phyloP scores from a whole-genome alignment of 441 rosid species.

The Erysimum pusillum region DNA sequence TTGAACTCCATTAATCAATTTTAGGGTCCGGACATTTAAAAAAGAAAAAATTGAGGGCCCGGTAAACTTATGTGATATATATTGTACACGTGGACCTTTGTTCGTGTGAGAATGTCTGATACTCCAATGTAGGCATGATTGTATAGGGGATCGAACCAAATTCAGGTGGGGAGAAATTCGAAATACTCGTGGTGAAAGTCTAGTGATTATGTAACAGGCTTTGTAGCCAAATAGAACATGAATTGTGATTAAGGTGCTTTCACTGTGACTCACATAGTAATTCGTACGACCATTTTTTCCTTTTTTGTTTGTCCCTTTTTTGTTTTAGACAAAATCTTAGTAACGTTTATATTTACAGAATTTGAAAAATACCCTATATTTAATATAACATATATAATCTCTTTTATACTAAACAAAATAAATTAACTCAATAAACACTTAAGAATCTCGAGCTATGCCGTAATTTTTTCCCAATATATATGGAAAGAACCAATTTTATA shows the following conservation, averaged over 20 bases:
- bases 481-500: background rate
- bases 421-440: too few relatives aligned
- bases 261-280: background rate
- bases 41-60: too few relatives aligned
- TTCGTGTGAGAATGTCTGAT: background rate
- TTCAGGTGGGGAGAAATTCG: background rate
- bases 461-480: background rate
- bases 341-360: too few relatives aligned
- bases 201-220: background rate
- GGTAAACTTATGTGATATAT: too few relatives aligned
- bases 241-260: background rate
- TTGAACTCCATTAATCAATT: too few relatives aligned
- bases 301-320: too few relatives aligned
- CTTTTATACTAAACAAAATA: background rate
- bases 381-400: background rate
- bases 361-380: too few relatives aligned
- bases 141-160: background rate
- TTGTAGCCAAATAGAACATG: background rate
- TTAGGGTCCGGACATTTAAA: too few relatives aligned
- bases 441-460: background rate
- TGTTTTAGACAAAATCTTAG: too few relatives aligned
- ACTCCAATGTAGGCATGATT: background rate
- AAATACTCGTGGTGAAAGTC: background rate
- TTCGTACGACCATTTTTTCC: too few relatives aligned
- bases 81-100: too few relatives aligned